These are phyloP conservation scores for Cinnamomum micranthum DNA, from an alignment of 164 flowering plant species.

Conservation along the genomic window DNA sequence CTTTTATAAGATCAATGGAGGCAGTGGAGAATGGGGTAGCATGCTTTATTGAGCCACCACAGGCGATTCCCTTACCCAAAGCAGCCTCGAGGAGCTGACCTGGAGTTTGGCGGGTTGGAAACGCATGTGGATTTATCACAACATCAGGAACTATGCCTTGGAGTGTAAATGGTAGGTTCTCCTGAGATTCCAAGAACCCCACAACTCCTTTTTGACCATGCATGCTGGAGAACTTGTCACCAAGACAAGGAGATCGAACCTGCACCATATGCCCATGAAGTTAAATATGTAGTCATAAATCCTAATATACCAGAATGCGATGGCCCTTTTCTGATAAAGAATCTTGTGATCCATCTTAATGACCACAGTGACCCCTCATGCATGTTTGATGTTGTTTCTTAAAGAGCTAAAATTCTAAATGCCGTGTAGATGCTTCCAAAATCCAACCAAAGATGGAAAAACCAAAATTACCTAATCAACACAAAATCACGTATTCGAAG, in stretches of 20 bases:
- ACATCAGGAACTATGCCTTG: constrained; percentile 97
- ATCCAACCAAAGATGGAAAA: background rate
- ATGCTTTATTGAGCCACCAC: constrained; percentile 52
- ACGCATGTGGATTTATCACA: constrained; percentile 95
- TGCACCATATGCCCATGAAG: constrained; percentile 26
- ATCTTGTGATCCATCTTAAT: background rate
- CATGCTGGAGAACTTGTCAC: constrained; percentile 98
- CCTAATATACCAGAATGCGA: background rate
- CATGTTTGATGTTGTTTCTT: background rate
- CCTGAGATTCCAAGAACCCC: constrained; percentile 81
- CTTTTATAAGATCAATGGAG: constrained; percentile 68
- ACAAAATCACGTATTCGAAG: background rate
- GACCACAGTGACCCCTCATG: background rate
- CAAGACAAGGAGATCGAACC: constrained; percentile 88
- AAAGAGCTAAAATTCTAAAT: no score
- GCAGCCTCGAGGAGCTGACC: constrained; percentile 95
- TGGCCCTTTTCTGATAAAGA: background rate
- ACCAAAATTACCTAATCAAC: background rate
- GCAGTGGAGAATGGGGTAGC: constrained; percentile 90
- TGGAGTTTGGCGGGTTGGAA: constrained; percentile 94
- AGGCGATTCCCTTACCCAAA: constrained; percentile 86
- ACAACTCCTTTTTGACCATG: constrained; percentile 97
- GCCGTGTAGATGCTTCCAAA: background rate
- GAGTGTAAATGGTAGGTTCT: constrained; percentile 81
- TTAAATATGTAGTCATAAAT: background rate